Percentiles rank a stretch among this genome's conserved stretches.
Conservation (phyloP, 495 filamentous ascomycete species). For the Aeminium ludgeri region DNA sequence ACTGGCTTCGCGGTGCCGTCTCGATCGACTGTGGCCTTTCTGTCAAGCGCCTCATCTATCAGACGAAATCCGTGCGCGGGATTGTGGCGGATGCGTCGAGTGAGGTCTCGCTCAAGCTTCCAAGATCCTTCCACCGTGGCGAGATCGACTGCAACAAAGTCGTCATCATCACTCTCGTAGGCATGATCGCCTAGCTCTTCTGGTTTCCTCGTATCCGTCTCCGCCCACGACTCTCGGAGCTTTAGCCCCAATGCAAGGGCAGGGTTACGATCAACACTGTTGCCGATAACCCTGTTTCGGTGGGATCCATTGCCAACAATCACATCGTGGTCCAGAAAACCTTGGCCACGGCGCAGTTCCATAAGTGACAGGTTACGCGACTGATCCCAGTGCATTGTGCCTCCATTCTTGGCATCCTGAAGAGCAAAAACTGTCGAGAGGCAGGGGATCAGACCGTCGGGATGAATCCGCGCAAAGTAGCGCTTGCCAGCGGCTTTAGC, state of each 20-base stretch:
- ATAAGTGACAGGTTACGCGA: slow-evolving; percentile 38
- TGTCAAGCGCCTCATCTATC: no score
- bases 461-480: slow-evolving; percentile 29
- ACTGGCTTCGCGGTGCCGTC: no score
- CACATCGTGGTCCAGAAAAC: slow-evolving; percentile 49
- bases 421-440: slow-evolving; percentile 33
- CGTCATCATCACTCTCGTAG: no score
- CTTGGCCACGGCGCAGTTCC: slow-evolving; percentile 49
- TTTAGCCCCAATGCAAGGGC: slow-evolving; percentile 43
- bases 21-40: no score
- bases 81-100: no score
- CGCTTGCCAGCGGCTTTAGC: slow-evolving; percentile 3
- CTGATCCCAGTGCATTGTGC: slow-evolving; percentile 43
- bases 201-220: neutral
- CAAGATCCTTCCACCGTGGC: no score
- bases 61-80: no score
- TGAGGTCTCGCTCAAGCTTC: no score
- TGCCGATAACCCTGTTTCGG: slow-evolving; percentile 49
- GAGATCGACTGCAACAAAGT: no score
- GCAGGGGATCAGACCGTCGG: slow-evolving; percentile 36
- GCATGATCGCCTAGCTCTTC: no score
- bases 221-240: slow-evolving; percentile 40
- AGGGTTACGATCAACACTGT: slow-evolving; percentile 50
- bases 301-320: slow-evolving; percentile 36
- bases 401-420: slow-evolving; percentile 32